Conservation (phyloP, 2,329 filamentous ascomycete species). For the Parafenestella ontariensis region DNA sequence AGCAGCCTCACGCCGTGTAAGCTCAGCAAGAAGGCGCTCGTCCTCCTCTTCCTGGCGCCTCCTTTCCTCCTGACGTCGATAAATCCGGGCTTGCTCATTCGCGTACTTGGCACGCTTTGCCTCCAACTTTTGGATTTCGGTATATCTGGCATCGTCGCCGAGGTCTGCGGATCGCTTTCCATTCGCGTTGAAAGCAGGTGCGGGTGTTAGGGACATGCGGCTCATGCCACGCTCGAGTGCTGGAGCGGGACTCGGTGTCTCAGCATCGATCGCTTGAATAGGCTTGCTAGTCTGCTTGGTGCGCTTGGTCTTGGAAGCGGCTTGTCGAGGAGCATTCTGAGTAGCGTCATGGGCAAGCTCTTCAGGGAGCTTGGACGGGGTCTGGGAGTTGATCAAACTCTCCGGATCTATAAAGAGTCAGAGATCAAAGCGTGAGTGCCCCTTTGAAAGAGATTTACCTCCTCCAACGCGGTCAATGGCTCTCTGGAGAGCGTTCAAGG, state of each 20-base stretch:
- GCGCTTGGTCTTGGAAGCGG: neutral
- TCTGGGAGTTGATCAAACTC: neutral
- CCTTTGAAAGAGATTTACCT: neutral
- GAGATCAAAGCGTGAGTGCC: neutral
- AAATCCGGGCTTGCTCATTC: neutral
- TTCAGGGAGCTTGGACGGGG: neutral
- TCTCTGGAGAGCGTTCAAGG: neutral
- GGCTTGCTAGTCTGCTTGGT: neutral
- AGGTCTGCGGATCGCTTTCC: neutral
- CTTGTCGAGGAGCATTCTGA: neutral
- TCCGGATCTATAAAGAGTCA: neutral
- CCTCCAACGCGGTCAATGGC: neutral
- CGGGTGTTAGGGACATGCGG: neutral
- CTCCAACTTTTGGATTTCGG: neutral
- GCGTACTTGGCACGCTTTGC: neutral
- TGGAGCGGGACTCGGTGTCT: neutral
- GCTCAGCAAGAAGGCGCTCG: neutral
- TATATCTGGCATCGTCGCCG: neutral
- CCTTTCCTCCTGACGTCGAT: neutral
- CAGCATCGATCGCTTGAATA: neutral
- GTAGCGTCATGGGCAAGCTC: too few species aligned
- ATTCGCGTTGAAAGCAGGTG: neutral
- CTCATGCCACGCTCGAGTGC: neutral
- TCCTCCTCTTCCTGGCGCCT: neutral
- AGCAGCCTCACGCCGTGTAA: neutral